Evolutionary conservation across 257 asterid species (phyloP).

Genomic region (Lycium ferocissimum): DNA sequence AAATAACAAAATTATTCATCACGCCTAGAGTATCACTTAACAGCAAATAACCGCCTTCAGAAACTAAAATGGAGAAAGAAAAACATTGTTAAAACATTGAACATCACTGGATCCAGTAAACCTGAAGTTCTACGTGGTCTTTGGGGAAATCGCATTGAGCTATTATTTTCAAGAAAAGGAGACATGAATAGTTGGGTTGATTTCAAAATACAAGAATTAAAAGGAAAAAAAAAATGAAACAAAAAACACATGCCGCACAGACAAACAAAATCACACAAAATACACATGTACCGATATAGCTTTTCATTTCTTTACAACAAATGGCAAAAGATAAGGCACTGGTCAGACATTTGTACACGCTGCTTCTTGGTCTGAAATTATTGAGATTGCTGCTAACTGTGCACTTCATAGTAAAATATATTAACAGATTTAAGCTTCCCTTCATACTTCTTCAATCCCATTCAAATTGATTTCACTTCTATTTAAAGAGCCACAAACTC

Average conservation of each 20-base stretch:
- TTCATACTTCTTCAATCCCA: not conserved
- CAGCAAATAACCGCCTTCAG: not conserved
- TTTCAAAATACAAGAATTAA: not conserved
- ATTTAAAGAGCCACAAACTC: not conserved
- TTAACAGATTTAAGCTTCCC: not conserved
- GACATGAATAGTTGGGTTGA: not conserved
- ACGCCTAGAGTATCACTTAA: not conserved
- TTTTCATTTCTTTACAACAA: not conserved
- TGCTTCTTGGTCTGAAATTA: not conserved
- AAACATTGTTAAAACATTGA: not conserved
- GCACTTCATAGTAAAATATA: conserved; percentile 3
- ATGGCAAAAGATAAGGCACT: not conserved
- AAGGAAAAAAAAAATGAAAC: not conserved
- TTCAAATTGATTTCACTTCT: not conserved
- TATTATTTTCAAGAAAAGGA: not conserved
- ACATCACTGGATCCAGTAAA: not conserved
- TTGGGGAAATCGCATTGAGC: not conserved
- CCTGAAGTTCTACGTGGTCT: not conserved
- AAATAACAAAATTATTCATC: conserved; percentile 25
- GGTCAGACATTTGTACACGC: not conserved
- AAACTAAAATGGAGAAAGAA: not conserved
- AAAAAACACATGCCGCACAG: not conserved
- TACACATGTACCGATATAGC: not conserved
- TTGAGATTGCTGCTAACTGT: conserved; percentile 19
- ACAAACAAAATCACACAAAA: not conserved